Percentiles rank a stretch among this genome's conserved stretches.
Conservation (phyloP, 2,329 filamentous ascomycete genomes). For the Epichloe amarillans region DNA sequence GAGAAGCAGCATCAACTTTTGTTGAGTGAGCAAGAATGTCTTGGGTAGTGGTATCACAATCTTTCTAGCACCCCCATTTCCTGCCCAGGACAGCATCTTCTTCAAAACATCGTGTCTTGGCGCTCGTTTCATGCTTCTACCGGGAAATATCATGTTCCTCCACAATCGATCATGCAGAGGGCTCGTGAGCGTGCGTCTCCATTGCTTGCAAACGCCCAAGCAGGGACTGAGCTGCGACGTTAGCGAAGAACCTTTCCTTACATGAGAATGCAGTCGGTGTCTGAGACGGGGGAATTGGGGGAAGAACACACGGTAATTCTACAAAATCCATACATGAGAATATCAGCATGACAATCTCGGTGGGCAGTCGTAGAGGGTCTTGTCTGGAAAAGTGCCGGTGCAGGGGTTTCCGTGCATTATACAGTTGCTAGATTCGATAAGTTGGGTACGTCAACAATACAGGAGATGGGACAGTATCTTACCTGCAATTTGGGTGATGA, state of each 20-base stretch:
- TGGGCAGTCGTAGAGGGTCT: conserved; percentile 23
- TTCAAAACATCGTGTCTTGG: conserved; percentile 13
- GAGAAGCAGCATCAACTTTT: conserved; percentile 16
- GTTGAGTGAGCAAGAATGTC: conserved; percentile 17
- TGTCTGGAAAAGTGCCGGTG: conserved; percentile 19
- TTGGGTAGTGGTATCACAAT: conserved; percentile 15
- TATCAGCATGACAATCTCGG: conserved; percentile 23
- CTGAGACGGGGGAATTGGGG: not conserved
- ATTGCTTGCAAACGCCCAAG: conserved; percentile 19
- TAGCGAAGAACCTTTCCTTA: not conserved
- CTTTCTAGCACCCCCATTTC: conserved; percentile 16
- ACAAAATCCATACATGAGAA: conserved; percentile 22
- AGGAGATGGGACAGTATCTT: not conserved
- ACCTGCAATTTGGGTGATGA: conserved; percentile 23
- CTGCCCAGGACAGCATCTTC: conserved; percentile 19
- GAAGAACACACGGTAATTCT: conserved; percentile 15
- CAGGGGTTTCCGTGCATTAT: conserved; percentile 20
- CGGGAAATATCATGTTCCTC: conserved; percentile 18
- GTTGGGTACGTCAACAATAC: not conserved
- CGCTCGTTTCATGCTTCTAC: conserved; percentile 9
- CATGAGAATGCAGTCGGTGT: not conserved
- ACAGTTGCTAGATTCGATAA: conserved; percentile 17
- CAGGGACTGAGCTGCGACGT: conserved; percentile 14
- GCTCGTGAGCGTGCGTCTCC: conserved; percentile 18
- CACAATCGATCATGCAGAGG: conserved; percentile 18